phyloP scores from a whole-genome alignment of 108 stramenopile species.

The Fragilariopsis cylindrus region DNA sequence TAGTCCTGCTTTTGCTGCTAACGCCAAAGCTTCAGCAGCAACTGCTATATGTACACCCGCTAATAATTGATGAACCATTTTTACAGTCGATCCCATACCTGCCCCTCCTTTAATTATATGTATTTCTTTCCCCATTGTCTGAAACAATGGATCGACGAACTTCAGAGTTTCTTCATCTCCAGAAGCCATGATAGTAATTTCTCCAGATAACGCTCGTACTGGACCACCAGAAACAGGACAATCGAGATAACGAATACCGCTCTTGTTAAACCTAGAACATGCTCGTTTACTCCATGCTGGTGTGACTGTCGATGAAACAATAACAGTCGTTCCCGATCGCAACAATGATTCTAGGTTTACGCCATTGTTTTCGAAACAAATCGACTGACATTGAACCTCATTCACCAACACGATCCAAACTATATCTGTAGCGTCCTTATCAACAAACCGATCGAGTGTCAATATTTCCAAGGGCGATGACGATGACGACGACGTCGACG shows the following conservation, averaged over 20 bases:
- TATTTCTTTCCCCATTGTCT: constrained; percentile 56
- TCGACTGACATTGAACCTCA: constrained; percentile 61
- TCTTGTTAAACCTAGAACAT: constrained; percentile 21
- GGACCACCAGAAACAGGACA: constrained; percentile 79
- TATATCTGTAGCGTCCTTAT: constrained; percentile 43
- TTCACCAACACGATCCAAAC: constrained; percentile 69
- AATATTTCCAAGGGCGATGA: constrained; percentile 12
- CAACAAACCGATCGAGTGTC: constrained; percentile 25
- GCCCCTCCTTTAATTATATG: constrained; percentile 69
- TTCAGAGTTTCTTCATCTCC: constrained; percentile 37
- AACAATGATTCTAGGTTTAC: constrained; percentile 38
- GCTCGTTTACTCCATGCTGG: constrained; percentile 14
- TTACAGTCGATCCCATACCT: constrained; percentile 70
- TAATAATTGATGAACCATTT: constrained; percentile 78
- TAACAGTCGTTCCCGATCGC: constrained; percentile 45
- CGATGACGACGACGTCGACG: not conserved
- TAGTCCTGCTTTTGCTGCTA: constrained; percentile 76
- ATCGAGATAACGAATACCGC: constrained; percentile 56
- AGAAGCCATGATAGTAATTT: constrained; percentile 69
- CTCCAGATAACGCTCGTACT: constrained; percentile 58
- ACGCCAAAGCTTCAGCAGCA: constrained; percentile 67
- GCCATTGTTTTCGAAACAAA: constrained; percentile 50
- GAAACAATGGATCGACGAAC: constrained; percentile 39
- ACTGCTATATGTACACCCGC: constrained; percentile 77
- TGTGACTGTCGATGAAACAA: constrained; percentile 72